Evolutionary conservation across 495 filamentous ascomycete genomes (phyloP).

Genomic region (Neurospora sublineolata): DNA sequence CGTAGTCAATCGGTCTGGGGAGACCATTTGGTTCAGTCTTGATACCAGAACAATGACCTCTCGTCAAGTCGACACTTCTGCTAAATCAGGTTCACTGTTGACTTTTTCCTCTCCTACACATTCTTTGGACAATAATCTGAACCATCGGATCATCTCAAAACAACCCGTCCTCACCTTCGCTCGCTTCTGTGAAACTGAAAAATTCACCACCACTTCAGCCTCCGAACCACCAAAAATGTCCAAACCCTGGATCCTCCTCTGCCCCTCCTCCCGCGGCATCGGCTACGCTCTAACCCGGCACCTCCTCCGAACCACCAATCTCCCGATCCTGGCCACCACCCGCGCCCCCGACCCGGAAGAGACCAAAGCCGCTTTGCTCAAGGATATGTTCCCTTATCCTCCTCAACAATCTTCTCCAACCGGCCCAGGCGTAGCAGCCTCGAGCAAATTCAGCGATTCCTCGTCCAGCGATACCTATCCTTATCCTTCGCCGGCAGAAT

Average conservation of each 20-base stretch:
- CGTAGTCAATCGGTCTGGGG: not conserved
- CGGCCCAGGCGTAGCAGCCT: not conserved
- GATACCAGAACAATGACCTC: not conserved
- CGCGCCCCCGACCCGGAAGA: slow-evolving; percentile 35
- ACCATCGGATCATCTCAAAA: too few species aligned
- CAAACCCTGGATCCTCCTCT: slow-evolving; percentile 33
- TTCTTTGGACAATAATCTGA: too few species aligned
- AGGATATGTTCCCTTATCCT: slow-evolving; percentile 25
- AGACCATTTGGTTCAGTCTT: not conserved
- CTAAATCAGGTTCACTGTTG: too few species aligned
- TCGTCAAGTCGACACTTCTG: too few species aligned
- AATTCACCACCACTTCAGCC: too few species aligned
- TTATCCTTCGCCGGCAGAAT: not conserved
- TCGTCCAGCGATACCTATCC: not conserved
- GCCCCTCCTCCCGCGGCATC: slow-evolving; percentile 64
- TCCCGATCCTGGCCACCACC: slow-evolving; percentile 64
- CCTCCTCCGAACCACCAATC: slow-evolving; percentile 49
- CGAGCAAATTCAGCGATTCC: not conserved
- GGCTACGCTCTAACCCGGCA: slow-evolving; percentile 59
- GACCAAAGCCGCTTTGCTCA: slow-evolving; percentile 42
- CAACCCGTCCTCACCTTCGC: too few species aligned
- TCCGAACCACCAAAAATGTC: slow-evolving; percentile 13
- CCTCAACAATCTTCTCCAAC: slow-evolving; percentile 7
- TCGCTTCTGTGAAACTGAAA: too few species aligned
- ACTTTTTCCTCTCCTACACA: too few species aligned